A percentile compares a stretch with the other conserved stretches of the same genome.
phyloP scores from a whole-genome alignment of 352 stramenopile species.

The Phytophthora sp. region DNA sequence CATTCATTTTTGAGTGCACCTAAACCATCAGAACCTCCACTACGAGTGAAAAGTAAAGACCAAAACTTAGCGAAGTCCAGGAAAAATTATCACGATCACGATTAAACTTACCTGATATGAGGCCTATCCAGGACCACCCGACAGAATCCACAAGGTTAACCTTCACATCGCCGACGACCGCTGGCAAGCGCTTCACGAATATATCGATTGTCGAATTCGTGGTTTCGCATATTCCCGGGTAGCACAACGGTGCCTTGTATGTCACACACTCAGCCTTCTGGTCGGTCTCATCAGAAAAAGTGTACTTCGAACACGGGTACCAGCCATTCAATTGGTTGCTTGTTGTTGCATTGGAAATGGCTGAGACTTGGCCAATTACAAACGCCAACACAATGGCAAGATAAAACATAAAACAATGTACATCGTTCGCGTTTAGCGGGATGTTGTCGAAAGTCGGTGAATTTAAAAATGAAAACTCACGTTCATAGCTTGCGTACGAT shows the following conservation, averaged over 20 bases:
- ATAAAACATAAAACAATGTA: too few species aligned
- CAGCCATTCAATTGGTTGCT: slow-evolving; percentile 21
- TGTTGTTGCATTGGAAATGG: too few species aligned
- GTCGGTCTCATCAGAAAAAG: slow-evolving; percentile 16
- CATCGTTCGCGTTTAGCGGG: too few species aligned
- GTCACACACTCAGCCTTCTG: slow-evolving; percentile 32
- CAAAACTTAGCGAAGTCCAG: not conserved
- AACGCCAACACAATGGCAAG: not conserved
- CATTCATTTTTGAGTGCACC: not conserved
- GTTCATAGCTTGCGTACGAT: too few species aligned
- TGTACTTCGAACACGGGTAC: slow-evolving; percentile 27
- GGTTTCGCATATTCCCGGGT: slow-evolving; percentile 20
- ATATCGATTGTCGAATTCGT: slow-evolving; percentile 24
- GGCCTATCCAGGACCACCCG: not conserved
- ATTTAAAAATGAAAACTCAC: too few species aligned
- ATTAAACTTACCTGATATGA: not conserved
- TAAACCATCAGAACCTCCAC: not conserved
- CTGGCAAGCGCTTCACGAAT: slow-evolving; percentile 43
- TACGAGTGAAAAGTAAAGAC: not conserved
- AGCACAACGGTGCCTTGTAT: slow-evolving; percentile 31
- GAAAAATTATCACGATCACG: too few species aligned
- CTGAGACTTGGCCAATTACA: not conserved
- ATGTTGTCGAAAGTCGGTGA: too few species aligned
- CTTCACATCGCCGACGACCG: slow-evolving; percentile 1
- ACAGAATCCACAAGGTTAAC: not conserved